Conservation (phyloP, 2,329 filamentous ascomycete species). For the Diaporthe humulicola region DNA sequence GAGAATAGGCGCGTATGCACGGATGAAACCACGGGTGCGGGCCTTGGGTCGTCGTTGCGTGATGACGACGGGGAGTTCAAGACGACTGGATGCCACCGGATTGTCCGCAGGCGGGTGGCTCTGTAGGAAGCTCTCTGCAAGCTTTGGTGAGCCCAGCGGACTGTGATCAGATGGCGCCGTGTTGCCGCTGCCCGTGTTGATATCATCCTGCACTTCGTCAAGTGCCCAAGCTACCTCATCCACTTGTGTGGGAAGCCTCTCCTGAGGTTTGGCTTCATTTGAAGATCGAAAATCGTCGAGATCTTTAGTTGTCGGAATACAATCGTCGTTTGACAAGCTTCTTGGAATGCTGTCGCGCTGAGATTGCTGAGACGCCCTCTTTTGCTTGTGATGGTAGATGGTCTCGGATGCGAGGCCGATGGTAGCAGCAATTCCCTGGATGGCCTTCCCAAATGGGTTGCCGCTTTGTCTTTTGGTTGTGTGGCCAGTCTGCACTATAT, state of each 20-base stretch:
- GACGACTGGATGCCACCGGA: not conserved
- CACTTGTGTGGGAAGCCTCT: not conserved
- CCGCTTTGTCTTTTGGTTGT: not conserved
- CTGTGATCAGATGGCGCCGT: not conserved
- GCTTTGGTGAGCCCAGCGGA: not conserved
- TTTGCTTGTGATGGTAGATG: slow-evolving; percentile 41
- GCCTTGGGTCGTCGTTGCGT: slow-evolving; percentile 64
- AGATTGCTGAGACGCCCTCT: slow-evolving; percentile 22
- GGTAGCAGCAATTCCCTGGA: slow-evolving; percentile 39
- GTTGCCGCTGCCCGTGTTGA: not conserved
- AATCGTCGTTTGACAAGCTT: not conserved
- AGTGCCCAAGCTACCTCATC: slow-evolving; percentile 37
- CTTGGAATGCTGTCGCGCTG: not conserved
- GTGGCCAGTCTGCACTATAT: not conserved
- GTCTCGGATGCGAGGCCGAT: slow-evolving; percentile 42
- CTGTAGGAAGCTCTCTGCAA: slow-evolving; percentile 25
- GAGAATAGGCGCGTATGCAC: slow-evolving; percentile 65
- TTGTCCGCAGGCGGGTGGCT: not conserved
- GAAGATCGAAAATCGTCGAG: not conserved
- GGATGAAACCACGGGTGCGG: slow-evolving; percentile 63
- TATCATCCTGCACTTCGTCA: slow-evolving; percentile 33
- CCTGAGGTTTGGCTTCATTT: not conserved
- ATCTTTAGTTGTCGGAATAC: not conserved
- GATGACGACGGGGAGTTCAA: slow-evolving; percentile 63
- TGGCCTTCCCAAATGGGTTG: slow-evolving; percentile 36